Percentiles rank a stretch among this genome's conserved stretches.
phyloP scores from a whole-genome alignment of 1,139 yeast genomes.

The Candida buenavistaensis region DNA sequence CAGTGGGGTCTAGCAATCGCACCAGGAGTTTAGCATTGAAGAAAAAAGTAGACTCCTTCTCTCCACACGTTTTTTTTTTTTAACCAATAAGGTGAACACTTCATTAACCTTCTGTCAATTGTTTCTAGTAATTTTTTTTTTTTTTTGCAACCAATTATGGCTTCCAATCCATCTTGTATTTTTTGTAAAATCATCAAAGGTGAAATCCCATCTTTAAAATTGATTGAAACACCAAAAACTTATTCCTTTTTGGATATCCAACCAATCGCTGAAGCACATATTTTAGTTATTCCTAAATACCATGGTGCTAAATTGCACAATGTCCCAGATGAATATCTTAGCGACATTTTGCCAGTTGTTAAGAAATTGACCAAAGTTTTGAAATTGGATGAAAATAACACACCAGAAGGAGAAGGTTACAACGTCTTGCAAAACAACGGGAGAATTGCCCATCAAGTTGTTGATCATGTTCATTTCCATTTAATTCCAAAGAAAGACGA shows the following conservation, averaged over 20 bases:
- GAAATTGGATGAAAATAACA: constrained; percentile 52
- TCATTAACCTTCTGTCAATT: not conserved
- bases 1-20: no score
- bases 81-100: not conserved
- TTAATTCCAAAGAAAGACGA: constrained; percentile 82
- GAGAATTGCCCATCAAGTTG: constrained; percentile 87
- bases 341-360: constrained; percentile 83
- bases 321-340: constrained; percentile 84
- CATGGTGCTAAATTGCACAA: constrained; percentile 93
- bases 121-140: not conserved
- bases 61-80: not conserved
- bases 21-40: no score
- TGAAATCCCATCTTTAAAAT: constrained; percentile 88
- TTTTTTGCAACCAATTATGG: constrained; percentile 7
- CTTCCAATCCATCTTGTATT: constrained; percentile 51
- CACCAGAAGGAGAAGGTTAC: constrained; percentile 73
- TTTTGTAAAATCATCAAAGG: constrained; percentile 94
- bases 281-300: constrained; percentile 83
- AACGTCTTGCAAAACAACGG: constrained; percentile 92
- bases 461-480: constrained; percentile 95
- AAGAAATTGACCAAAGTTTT: constrained; percentile 80
- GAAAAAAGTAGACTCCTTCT: no score
- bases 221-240: constrained; percentile 75
- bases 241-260: constrained; percentile 90
- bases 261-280: constrained; percentile 87